These are phyloP conservation scores for Spathaspora boniae DNA, from an alignment of 805 yeast species.

Conservation along the genomic window DNA sequence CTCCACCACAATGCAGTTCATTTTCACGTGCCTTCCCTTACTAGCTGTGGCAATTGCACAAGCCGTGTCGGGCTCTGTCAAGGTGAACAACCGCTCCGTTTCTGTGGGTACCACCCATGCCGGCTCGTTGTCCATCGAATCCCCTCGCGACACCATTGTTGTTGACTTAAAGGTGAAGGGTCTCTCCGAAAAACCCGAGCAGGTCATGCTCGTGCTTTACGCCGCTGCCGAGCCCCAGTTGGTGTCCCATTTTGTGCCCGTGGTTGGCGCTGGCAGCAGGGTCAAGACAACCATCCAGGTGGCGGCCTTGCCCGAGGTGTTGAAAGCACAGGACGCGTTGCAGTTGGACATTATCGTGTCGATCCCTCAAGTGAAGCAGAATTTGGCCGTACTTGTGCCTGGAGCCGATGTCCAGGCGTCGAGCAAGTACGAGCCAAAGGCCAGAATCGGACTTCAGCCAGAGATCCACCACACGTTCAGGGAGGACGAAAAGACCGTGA, in stretches of 20 bases:
- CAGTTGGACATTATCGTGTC: slow-evolving; percentile 30
- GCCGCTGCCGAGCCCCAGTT: slow-evolving; percentile 24
- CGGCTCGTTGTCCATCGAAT: slow-evolving; percentile 25
- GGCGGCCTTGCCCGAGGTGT: slow-evolving; percentile 30
- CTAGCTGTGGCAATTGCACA: slow-evolving; percentile 23
- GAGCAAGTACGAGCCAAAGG: slow-evolving; percentile 22
- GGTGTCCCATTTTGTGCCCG: slow-evolving; percentile 31
- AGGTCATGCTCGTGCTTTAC: slow-evolving; percentile 28
- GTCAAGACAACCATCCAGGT: slow-evolving; percentile 24
- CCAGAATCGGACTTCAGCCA: slow-evolving; percentile 47
- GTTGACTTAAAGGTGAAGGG: slow-evolving; percentile 23
- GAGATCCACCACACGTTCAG: slow-evolving; percentile 66
- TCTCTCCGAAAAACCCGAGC: slow-evolving; percentile 27
- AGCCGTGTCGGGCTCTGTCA: slow-evolving; percentile 26
- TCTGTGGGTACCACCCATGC: slow-evolving; percentile 30
- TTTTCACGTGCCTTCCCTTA: slow-evolving; percentile 17
- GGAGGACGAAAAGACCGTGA: slow-evolving; percentile 49
- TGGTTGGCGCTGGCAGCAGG: slow-evolving; percentile 16
- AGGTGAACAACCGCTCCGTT: slow-evolving; percentile 21
- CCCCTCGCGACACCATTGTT: slow-evolving; percentile 29
- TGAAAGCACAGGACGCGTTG: slow-evolving; percentile 31
- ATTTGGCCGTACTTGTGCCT: slow-evolving; percentile 31
- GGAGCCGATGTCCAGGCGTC: slow-evolving; percentile 21
- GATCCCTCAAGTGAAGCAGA: slow-evolving; percentile 16
- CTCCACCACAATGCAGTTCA: not conserved